Evolutionary conservation across 2,329 filamentous ascomycete genomes (phyloP), one percentile per base, ranked within the genome.

Genomic region (Hortaea werneckii): DNA sequence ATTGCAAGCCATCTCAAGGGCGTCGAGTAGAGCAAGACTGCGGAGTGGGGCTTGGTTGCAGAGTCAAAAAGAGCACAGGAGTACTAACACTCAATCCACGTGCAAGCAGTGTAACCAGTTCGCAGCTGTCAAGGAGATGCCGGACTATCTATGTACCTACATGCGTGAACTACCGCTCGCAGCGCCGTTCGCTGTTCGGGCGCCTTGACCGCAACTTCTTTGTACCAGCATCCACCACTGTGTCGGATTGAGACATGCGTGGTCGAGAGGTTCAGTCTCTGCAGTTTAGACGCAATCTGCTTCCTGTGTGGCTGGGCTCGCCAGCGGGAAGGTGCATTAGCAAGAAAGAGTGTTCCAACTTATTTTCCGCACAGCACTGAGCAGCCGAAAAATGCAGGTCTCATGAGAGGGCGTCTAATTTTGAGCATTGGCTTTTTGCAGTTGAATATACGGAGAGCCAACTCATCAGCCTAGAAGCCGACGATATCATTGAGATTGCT

Each of bases 161-260:
- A n/a, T 35, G n/a, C 32, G 20, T 27, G 41, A 43, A 40, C 43
- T 29, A 8, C 29, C 13, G 43, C 29, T 44, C 43, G 43, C 43
- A 44, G 42, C 37, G 41, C 42, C 44, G 51, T 51, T 53, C 51
- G 51, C 51, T 46, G 41, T 11, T n/a, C 37, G 8, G 10, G 37
- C 10, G 37, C 41, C 26, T 30, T 40, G 41, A 47, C 44, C 47
- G 44, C 44, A 20, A 27, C 32, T 46, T 47, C 44, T 42, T 47
- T 47, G 44, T 47, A 20, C 44, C 42, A 26, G 27, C 12, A n/a
- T 28, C 20, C 9, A 37, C 41, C 29, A 41, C 34, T 50, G 47
- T 35, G 29, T 35, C 43, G 29, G 27, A 13, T 26, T 44, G 34
- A 50, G 47, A 50, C 47, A 50, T 44, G 26, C 44, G 13, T 37